These are phyloP conservation scores for Wickerhamiella vanderwaltii DNA, from an alignment of 805 yeast species.

Conservation along the genomic window DNA sequence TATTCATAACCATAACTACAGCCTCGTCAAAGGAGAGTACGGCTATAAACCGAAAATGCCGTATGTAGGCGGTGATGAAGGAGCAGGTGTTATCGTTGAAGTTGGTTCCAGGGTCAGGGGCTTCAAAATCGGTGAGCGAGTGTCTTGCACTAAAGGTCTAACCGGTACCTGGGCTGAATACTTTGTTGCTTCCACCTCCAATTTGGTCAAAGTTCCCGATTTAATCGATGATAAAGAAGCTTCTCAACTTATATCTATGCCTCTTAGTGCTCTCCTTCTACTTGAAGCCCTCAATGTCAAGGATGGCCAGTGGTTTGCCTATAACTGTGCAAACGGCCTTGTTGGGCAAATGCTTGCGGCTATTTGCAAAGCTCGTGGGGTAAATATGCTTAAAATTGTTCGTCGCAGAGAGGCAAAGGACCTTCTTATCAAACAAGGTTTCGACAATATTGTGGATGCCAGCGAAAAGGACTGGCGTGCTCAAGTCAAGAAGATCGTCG, in stretches of 20 bases:
- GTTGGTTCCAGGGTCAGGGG: conserved; percentile 9
- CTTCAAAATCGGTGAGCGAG: conserved; percentile 7
- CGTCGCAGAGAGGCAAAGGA: conserved; percentile 10
- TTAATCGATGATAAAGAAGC: conserved; percentile 2
- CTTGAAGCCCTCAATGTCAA: conserved; percentile 7
- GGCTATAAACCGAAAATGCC: conserved; percentile 10
- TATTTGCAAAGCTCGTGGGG: conserved; percentile 8
- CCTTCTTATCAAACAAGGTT: conserved; percentile 5
- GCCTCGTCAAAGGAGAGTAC: conserved; percentile 8
- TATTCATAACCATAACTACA: conserved; percentile 8
- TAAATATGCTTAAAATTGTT: conserved; percentile 11
- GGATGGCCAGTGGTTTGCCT: conserved; percentile 5
- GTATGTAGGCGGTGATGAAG: conserved; percentile 8
- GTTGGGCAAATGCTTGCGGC: conserved; percentile 10
- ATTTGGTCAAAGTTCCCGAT: neutral
- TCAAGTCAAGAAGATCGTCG: conserved; percentile 7
- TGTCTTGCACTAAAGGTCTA: conserved; percentile 31
- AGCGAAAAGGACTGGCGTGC: conserved; percentile 9
- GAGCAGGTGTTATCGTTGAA: conserved; percentile 4
- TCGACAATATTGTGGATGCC: neutral
- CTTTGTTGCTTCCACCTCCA: conserved; percentile 1
- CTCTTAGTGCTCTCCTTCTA: conserved; percentile 9
- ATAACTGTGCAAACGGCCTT: conserved; percentile 11
- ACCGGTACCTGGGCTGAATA: conserved; percentile 12
- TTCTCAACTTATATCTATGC: conserved; percentile 11